Evolutionary conservation across 148 eudicot genomes (phyloP).

Genomic region (Pouteria glomerata): DNA sequence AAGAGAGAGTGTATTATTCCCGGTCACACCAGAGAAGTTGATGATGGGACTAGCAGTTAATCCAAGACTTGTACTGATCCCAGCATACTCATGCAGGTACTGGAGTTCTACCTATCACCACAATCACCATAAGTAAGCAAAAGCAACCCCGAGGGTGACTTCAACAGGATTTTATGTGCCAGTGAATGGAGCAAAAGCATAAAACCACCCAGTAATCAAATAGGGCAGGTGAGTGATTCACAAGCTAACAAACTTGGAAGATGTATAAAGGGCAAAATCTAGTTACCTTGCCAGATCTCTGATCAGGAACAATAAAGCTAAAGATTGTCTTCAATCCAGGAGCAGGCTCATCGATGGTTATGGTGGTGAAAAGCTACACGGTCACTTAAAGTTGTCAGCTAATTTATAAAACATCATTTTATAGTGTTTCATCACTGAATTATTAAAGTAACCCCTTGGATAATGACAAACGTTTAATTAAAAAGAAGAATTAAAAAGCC

Average conservation of each 20-base stretch:
- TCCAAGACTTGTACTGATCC: conserved; percentile 86
- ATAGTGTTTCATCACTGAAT: not conserved
- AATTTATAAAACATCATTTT: not conserved
- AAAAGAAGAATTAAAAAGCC: too few relatives aligned
- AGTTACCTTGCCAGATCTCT: conserved; percentile 86
- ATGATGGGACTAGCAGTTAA: conserved; percentile 79
- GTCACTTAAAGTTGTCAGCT: not conserved
- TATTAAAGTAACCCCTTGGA: not conserved
- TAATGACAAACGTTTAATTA: not conserved
- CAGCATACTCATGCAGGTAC: conserved; percentile 90
- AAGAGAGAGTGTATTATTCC: conserved; percentile 47
- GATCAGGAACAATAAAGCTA: conserved; percentile 80
- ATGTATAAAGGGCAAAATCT: not conserved
- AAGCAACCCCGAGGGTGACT: not conserved
- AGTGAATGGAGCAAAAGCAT: not conserved
- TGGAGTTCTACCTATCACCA: conserved; percentile 76
- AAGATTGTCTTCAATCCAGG: conserved; percentile 90
- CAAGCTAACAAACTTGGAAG: not conserved
- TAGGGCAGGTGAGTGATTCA: not conserved
- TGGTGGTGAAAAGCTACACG: conserved; percentile 56
- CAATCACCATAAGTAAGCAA: not conserved
- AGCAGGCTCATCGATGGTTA: conserved; percentile 87
- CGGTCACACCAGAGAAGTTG: conserved; percentile 87
- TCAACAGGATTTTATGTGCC: not conserved
- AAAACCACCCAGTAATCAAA: not conserved